These are phyloP conservation scores for Curvularia spicifera DNA, from an alignment of 2,329 filamentous ascomycete species.

Conservation along the genomic window DNA sequence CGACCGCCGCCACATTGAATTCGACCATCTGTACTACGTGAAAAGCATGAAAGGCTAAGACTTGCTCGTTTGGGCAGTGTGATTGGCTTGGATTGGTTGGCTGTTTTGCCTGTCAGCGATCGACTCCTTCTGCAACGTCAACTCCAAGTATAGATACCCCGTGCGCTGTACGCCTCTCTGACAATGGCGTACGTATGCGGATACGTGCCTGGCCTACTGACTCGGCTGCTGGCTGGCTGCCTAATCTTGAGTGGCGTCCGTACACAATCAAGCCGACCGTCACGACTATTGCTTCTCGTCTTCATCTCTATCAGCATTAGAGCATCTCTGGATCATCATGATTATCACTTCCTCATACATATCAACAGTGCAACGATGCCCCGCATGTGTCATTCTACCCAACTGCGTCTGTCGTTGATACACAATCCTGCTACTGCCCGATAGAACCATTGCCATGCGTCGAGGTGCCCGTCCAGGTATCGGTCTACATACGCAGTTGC, in stretches of 20 bases:
- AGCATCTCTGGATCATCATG: slow-evolving; percentile 6
- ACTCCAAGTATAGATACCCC: slow-evolving; percentile 42
- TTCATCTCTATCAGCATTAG: slow-evolving; percentile 23
- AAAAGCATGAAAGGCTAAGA: slow-evolving; percentile 41
- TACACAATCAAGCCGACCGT: slow-evolving; percentile 22
- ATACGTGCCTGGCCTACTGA: slow-evolving; percentile 32
- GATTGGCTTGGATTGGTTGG: slow-evolving; percentile 26
- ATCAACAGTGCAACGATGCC: slow-evolving; percentile 6
- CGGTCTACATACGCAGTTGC: slow-evolving; percentile 37
- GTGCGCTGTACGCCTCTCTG: slow-evolving; percentile 36
- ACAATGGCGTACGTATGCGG: slow-evolving; percentile 34
- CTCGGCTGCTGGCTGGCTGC: slow-evolving; percentile 37
- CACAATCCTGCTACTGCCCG: slow-evolving; percentile 20
- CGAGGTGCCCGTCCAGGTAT: slow-evolving; percentile 27
- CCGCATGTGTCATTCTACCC: neutral
- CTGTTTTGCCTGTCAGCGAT: slow-evolving; percentile 33
- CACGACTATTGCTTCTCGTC: neutral
- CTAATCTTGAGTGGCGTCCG: slow-evolving; percentile 23
- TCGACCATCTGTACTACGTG: slow-evolving; percentile 40
- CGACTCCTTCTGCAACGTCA: slow-evolving; percentile 39
- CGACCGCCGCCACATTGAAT: slow-evolving; percentile 30
- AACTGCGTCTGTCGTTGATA: slow-evolving; percentile 8
- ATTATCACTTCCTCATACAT: slow-evolving; percentile 7
- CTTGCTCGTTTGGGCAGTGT: slow-evolving; percentile 30
- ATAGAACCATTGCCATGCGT: slow-evolving; percentile 26